These are phyloP conservation scores for Sclerotinia glacialis DNA, from an alignment of 2,329 filamentous ascomycete species.

Conservation along the genomic window DNA sequence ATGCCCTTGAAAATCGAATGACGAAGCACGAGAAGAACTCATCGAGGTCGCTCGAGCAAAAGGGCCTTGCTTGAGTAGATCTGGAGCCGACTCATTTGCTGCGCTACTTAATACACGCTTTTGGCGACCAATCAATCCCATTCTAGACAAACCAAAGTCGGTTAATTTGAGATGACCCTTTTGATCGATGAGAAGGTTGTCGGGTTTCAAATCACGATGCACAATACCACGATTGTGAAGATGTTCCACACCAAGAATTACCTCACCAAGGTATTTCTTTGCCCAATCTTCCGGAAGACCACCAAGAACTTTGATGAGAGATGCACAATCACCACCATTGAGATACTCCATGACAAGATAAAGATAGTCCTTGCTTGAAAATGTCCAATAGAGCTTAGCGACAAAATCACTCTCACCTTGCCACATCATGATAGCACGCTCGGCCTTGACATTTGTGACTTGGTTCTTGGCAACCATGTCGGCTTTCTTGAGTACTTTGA, in stretches of 20 bases:
- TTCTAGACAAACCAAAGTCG: constrained; percentile 93
- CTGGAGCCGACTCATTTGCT: constrained; percentile 79
- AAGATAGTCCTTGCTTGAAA: constrained; percentile 97
- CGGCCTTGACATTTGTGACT: constrained; percentile 97
- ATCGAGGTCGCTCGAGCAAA: constrained; percentile 84
- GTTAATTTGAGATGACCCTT: constrained; percentile 96
- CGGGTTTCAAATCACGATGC: constrained; percentile 93
- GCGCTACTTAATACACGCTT: constrained; percentile 83
- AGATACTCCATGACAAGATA: constrained; percentile 99
- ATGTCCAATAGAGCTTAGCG: constrained; percentile 98
- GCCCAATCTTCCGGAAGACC: constrained; percentile 96
- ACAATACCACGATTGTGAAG: constrained; percentile 92
- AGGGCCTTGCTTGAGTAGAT: constrained; percentile 86
- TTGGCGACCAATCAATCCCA: constrained; percentile 94
- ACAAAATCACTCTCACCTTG: constrained; percentile 99
- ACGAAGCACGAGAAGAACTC: constrained; percentile 87
- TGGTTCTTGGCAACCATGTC: constrained; percentile 99
- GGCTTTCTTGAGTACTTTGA: constrained; percentile 98
- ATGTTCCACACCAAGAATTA: constrained; percentile 95
- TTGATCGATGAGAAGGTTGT: constrained; percentile 95
- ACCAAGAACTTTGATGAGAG: constrained; percentile 89
- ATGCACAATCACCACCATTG: constrained; percentile 95
- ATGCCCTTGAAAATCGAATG: constrained; percentile 78
- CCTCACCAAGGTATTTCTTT: constrained; percentile 94
- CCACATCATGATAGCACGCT: constrained; percentile 99